Base-by-base conservation (phyloP, 179 eudicot genomes). In the Actinidia chinensis region DNA sequence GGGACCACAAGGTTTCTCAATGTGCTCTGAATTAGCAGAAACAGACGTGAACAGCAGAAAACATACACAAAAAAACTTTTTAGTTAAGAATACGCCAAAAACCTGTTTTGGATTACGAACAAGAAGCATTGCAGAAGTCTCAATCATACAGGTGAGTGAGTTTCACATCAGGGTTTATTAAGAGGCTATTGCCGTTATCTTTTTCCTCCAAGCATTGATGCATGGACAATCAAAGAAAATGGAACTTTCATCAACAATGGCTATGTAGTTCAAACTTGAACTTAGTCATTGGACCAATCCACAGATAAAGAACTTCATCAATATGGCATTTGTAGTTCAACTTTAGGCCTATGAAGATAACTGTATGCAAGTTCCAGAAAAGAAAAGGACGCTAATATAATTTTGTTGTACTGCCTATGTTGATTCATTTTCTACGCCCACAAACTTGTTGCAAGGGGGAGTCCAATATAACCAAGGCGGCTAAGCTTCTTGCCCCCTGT, bases 111-210 rank as follows among this genome's bases (percentile, higher is more conserved):
- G 97, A 85, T 95, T 81, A 72, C 97, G 97, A 82, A 93, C 89
- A 77, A 95, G 97, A 84, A 91, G 98, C 98, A 95, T 95, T 58
- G 97, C 97, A 82, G 97, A 97, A 85, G 93, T 95, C 81, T 95
- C 97, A 71, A 93, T n/a, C 87, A 83, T 91, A 95, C 98, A 93
- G 93, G 89, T 95, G 98, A 52, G 97, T 88, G 54, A 95, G 98
- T 81, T 95, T 93, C 69, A 95, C 89, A 81, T 95, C 97, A 54
- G 97, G 97, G 83, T 91, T n/a, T n/a, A 95, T 52, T 95, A 91
- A 43, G 88, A 87, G 73, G 97, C 89, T 75, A 93, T 74, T 48
- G 84, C 87, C 28, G 83, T 85, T 22, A 95, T 85, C 89, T 86
- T 84, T 83, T 89, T 84, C 97, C 90, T 97, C 97, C 91, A 79